Evolutionary conservation across 2,329 filamentous ascomycete genomes (phyloP), one percentile per base, ranked within the genome.

Genomic region (Lachnellula willkommii): DNA sequence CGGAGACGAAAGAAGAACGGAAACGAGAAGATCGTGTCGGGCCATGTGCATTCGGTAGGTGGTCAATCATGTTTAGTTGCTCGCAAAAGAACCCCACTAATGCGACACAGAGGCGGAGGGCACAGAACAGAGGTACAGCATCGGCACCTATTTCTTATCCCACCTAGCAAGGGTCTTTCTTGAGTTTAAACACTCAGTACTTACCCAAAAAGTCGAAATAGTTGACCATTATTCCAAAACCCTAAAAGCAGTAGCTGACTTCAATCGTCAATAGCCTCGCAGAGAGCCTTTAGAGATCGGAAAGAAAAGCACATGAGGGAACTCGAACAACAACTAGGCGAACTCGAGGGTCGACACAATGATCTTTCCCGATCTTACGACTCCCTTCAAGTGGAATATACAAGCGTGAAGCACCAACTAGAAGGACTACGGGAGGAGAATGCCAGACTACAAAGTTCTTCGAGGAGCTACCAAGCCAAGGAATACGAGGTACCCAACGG

Each of bases 271-370:
- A 79, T 77, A 53, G 81, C 81, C 40, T 83, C 81, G 2, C 81
- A 84, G 66, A 73, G 81, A 56, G 81, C 81, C 1, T 84, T 84
- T 65, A 75, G 81, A 48, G 81, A 85, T 66, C 76, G 82, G 52
- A 85, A 84, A 64, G 81, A 87, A 65, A 82, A 85, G 67, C 79
- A 84, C 59, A 84, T 85, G 64, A 79, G 79, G 58, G 83, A 86
- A 62, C 77, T 87, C 20, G 83, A 86, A 67, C 67, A 74, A 37
- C 76, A 82, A 63, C 76, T 86, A 35, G 70, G 70, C 47, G 76
- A 79, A 17, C 71, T 82, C 50, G 77, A 78, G 59, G 75, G 79
- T 24, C 79, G 78, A 62, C 81, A 84, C 67, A 78, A 77, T 56
- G 74, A 75, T 36, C 76, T 85, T 52, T 76, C 77, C 59, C 74